Percentiles rank a stretch among this genome's conserved stretches.
Evolutionary conservation across 257 asterid genomes (phyloP).

Genomic region (Paulownia fortunei): DNA sequence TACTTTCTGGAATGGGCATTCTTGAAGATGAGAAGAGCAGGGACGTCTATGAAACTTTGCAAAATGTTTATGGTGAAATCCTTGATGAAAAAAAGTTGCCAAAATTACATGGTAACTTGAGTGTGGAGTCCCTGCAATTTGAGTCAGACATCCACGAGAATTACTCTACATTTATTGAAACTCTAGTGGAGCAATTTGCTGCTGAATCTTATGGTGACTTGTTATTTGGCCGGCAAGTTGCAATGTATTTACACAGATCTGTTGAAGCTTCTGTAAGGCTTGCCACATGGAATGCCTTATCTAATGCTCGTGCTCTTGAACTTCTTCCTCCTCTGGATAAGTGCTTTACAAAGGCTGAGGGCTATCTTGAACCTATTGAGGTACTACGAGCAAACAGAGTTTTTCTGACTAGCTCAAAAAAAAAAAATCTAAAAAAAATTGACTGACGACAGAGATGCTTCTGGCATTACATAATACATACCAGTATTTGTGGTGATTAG

Average conservation of each 20-base stretch:
- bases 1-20: conserved; percentile 73
- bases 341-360: conserved; percentile 65
- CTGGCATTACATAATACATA: no score
- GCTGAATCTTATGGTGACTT: conserved; percentile 91
- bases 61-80: conserved; percentile 66
- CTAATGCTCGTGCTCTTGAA: conserved; percentile 78
- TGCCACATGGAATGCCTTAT: conserved; percentile 79
- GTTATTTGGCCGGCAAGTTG: conserved; percentile 86
- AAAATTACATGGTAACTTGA: conserved; percentile 20
- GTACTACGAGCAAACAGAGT: conserved; percentile 40
- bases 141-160: conserved; percentile 67
- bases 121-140: conserved; percentile 49
- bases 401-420: not conserved
- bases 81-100: conserved; percentile 42
- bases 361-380: conserved; percentile 93
- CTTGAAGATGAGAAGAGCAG: conserved; percentile 81
- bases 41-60: conserved; percentile 69
- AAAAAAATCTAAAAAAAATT: not conserved
- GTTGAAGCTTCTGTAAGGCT: conserved; percentile 84
- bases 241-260: conserved; percentile 66
- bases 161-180: conserved; percentile 79
- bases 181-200: conserved; percentile 86
- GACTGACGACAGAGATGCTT: not conserved
- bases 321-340: conserved; percentile 73
- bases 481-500: not conserved